A percentile compares a stretch with the other conserved stretches of the same genome.
phyloP scores from a whole-genome alignment of 2,329 filamentous ascomycete genomes.

The Dactylonectria macrodidyma region DNA sequence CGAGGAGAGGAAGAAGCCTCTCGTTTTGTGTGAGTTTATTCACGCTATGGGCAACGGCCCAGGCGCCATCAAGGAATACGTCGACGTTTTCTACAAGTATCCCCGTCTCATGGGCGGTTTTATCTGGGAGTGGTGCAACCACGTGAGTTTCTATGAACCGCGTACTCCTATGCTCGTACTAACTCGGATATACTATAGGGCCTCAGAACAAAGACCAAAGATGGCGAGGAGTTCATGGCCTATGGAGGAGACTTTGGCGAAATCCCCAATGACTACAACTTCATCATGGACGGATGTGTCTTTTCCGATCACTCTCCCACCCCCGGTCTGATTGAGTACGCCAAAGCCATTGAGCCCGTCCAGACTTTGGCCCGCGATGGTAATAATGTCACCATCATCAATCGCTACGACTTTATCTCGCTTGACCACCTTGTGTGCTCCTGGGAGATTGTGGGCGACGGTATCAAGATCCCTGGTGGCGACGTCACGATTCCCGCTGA shows the following conservation, averaged over 20 bases:
- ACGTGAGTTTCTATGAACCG: slow-evolving; percentile 44
- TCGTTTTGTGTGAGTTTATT: slow-evolving; percentile 69
- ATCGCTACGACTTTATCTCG: slow-evolving; percentile 68
- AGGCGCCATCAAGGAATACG: slow-evolving; percentile 76
- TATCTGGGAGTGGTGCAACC: slow-evolving; percentile 76
- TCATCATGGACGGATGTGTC: slow-evolving; percentile 68
- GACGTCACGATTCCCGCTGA: slow-evolving; percentile 59
- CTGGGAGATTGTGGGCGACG: slow-evolving; percentile 60
- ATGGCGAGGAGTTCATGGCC: slow-evolving; percentile 46
- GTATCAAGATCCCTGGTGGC: slow-evolving; percentile 51
- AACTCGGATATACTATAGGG: neutral
- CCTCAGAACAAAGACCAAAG: neutral
- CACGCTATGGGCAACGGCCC: slow-evolving; percentile 82
- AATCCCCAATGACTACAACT: slow-evolving; percentile 71
- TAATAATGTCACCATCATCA: slow-evolving; percentile 59
- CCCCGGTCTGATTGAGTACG: slow-evolving; percentile 68
- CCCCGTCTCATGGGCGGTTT: slow-evolving; percentile 71
- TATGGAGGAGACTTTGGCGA: slow-evolving; percentile 76
- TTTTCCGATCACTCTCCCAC: slow-evolving; percentile 49
- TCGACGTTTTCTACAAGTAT: slow-evolving; percentile 73
- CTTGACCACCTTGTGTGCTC: slow-evolving; percentile 65
- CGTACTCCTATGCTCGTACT: neutral
- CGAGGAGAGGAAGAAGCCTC: slow-evolving; percentile 60
- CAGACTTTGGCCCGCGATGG: slow-evolving; percentile 59
- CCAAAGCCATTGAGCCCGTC: slow-evolving; percentile 73